Evolutionary conservation across 306 rosid species (phyloP), one percentile per base, ranked within the genome.

Genomic region (Dalbergia oliveri): DNA sequence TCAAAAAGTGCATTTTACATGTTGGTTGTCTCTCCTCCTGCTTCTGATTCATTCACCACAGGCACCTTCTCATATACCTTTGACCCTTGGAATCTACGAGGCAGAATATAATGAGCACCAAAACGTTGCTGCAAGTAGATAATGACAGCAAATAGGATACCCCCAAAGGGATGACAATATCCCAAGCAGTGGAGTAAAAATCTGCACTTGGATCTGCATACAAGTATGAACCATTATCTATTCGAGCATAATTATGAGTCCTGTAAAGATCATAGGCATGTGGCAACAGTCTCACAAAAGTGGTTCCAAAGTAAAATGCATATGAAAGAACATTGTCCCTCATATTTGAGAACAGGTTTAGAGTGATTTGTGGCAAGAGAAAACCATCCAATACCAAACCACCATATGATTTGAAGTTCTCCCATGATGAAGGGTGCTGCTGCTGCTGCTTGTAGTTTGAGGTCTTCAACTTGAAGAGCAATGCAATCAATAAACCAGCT

Each of bases 231-330:
- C 53, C 78, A 3, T 79, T 31, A 19, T 35, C 43, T 35, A 34
- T n/a, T 5, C 5, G 58, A 72, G 47, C 82, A 69, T 56, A 83
- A 15, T 51, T 66, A 12, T 45, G 85, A 73, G 69, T 68, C 75
- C 88, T 73, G 83, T 84, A 89, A 68, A 93, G 85, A 84, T 87
- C 92, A 73, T 89, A 90, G 4, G 81, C 92, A 73, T 88, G 92
- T 5, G 97, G 92, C 15, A 89, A 12, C 6, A 85, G 62, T 54
- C 87, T 86, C 71, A 89, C 86, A 59, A 88, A 61, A 61, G 91
- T 91, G 16, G 87, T 91, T 72, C 94, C 96, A 49, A 82, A 16
- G 84, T 88, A 89, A 77, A 88, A 93, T 9, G 74, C 56, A 44
- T 21, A 13, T 49, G 91, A 82, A 35, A 93, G 88, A 73, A 79